These are phyloP conservation scores for Suhomyces ambrosiae DNA, from an alignment of 1,139 yeast species.

Conservation along the genomic window DNA sequence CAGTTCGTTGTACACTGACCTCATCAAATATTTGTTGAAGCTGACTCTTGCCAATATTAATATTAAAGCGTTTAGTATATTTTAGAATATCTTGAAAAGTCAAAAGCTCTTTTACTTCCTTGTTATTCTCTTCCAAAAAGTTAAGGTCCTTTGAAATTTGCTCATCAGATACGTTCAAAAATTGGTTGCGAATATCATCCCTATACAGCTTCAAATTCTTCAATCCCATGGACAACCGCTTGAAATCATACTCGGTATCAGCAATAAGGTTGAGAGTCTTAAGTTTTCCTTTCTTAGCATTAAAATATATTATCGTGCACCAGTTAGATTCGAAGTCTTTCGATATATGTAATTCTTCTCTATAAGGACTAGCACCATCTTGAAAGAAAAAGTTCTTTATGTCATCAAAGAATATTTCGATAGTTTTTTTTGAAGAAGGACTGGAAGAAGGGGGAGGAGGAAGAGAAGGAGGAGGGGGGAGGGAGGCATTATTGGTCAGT, in stretches of 20 bases:
- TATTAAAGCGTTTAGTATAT: conserved; percentile 67
- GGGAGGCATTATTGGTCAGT: no score
- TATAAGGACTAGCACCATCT: conserved; percentile 73
- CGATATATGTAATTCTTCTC: conserved; percentile 80
- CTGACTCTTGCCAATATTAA: conserved; percentile 47
- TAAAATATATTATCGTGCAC: conserved; percentile 76
- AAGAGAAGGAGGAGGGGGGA: no score
- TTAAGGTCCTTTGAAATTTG: conserved; percentile 16
- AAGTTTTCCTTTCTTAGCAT: conserved; percentile 56
- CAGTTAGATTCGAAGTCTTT: conserved; percentile 67
- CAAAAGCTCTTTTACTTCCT: conserved; percentile 39
- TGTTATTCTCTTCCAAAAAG: conserved; percentile 29
- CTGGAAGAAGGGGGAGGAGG: no score
- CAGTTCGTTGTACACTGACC: no score
- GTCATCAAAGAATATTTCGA: conserved; percentile 65
- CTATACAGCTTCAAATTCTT: conserved; percentile 52
- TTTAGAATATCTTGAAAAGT: conserved; percentile 67
- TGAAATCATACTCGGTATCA: conserved; percentile 60
- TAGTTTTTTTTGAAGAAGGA: conserved; percentile 34
- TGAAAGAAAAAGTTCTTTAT: conserved; percentile 70
- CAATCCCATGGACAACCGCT: conserved; percentile 55
- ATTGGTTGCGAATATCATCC: conserved; percentile 35
- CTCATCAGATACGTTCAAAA: conserved; percentile 22
- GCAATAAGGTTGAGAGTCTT: conserved; percentile 75
- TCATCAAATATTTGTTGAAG: conserved; percentile 44